Evolutionary conservation across 805 yeast species (phyloP).

Genomic region (Metahyphopichia silvanorum): DNA sequence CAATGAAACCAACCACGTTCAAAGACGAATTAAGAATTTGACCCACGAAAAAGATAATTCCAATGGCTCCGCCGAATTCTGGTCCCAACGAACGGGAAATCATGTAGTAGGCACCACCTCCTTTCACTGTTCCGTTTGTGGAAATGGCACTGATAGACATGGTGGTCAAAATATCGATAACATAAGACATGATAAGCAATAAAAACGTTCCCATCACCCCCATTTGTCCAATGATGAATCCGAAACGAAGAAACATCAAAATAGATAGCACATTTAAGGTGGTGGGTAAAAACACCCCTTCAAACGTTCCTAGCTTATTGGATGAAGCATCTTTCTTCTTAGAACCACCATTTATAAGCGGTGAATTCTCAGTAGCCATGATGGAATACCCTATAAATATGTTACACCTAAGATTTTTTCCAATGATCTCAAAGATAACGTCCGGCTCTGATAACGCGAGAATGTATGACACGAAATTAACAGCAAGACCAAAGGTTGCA

Average conservation of each 20-base stretch:
- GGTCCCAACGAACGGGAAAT: slow-evolving; percentile 93
- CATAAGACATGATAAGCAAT: slow-evolving; percentile 67
- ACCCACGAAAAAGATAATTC: slow-evolving; percentile 90
- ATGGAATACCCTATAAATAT: too few species aligned
- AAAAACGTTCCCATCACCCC: slow-evolving; percentile 78
- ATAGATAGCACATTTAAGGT: slow-evolving; percentile 89
- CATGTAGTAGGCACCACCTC: slow-evolving; percentile 99
- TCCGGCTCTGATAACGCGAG: too few species aligned
- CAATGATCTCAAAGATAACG: too few species aligned
- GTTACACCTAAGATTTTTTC: too few species aligned
- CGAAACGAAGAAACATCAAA: slow-evolving; percentile 92
- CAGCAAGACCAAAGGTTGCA: too few species aligned
- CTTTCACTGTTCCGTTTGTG: slow-evolving; percentile 94
- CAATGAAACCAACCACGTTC: slow-evolving; percentile 94
- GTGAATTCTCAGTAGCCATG: too few species aligned
- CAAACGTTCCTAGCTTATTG: slow-evolving; percentile 69
- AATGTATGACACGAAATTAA: too few species aligned
- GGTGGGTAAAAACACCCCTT: slow-evolving; percentile 93
- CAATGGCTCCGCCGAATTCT: slow-evolving; percentile 97
- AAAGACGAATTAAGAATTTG: slow-evolving; percentile 89
- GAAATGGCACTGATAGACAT: slow-evolving; percentile 92
- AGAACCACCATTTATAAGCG: too few species aligned
- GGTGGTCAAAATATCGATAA: slow-evolving; percentile 81
- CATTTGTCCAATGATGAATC: slow-evolving; percentile 92
- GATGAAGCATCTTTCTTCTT: slow-evolving; percentile 1